A percentile compares a stretch with the other conserved stretches of the same genome.
Evolutionary conservation across 164 flowering plant genomes (phyloP).

Genomic region (Buxus sempervirens): DNA sequence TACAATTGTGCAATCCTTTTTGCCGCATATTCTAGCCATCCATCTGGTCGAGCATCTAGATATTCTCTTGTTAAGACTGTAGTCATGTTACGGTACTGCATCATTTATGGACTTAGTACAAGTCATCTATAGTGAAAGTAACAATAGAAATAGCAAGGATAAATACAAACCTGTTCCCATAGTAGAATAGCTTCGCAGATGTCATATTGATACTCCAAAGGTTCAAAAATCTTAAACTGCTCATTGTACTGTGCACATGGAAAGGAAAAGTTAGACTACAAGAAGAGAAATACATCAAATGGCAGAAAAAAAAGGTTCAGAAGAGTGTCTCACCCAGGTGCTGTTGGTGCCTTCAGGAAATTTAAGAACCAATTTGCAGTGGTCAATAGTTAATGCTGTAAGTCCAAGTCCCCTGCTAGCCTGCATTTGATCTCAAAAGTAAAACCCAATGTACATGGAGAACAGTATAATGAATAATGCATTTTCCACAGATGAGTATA

Average conservation of each 20-base stretch:
- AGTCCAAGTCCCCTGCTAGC: conserved; percentile 95
- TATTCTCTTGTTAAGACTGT: conserved; percentile 96
- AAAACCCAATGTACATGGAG: conserved; percentile 2
- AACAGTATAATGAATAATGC: not conserved
- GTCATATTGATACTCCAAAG: conserved; percentile 85
- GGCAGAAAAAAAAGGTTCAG: conserved; percentile 1
- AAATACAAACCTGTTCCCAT: conserved; percentile 84
- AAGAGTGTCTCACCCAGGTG: conserved; percentile 73
- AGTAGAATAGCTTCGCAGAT: conserved; percentile 83
- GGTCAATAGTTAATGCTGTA: conserved; percentile 79
- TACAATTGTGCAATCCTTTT: conserved; percentile 97
- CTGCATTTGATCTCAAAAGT: conserved; percentile 31
- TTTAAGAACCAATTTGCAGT: conserved; percentile 83
- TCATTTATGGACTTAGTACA: conserved; percentile 21
- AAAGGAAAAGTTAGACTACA: conserved; percentile 5
- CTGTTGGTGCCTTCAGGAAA: conserved; percentile 94
- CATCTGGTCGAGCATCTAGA: conserved; percentile 91
- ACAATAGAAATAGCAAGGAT: conserved; percentile 2
- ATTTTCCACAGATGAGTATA: not conserved
- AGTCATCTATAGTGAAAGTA: conserved; percentile 1
- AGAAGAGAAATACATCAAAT: not conserved
- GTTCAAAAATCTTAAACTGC: conserved; percentile 80
- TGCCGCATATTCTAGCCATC: conserved; percentile 95
- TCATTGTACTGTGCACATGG: conserved; percentile 57
- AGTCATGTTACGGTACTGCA: conserved; percentile 99